Conservation (phyloP, 257 asterid species). For the Datura wrightii region DNA sequence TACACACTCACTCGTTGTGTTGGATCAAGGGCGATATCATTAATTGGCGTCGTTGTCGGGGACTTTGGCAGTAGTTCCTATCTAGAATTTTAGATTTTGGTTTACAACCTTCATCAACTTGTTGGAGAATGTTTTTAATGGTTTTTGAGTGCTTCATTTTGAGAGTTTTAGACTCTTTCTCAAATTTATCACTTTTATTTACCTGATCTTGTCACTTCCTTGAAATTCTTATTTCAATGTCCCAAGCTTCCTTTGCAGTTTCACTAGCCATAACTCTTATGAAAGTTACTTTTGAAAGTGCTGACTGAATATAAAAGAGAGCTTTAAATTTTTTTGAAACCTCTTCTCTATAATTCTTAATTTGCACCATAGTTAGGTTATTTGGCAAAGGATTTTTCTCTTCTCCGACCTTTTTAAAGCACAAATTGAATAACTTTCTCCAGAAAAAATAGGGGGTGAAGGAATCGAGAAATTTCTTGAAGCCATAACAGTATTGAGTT, state of each 20-base stretch:
- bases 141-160: background rate
- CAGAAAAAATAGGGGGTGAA: background rate
- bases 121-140: background rate
- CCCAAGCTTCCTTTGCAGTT: background rate
- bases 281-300: background rate
- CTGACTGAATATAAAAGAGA: background rate
- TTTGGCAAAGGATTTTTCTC: background rate
- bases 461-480: background rate
- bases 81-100: background rate
- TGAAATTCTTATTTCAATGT: constrained; percentile 16
- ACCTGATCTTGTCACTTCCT: background rate
- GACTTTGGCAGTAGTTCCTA: too few species aligned
- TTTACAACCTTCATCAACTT: constrained; percentile 11
- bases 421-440: background rate
- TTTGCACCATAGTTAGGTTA: background rate
- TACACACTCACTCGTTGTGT: too few species aligned
- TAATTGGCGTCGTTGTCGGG: too few species aligned
- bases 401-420: background rate
- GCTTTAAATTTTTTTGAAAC: background rate
- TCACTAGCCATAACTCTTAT: background rate
- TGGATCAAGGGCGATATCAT: too few species aligned
- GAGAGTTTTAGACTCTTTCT: background rate
- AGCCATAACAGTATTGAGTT: background rate
- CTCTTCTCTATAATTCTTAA: background rate
- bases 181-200: constrained; percentile 5